A percentile compares a stretch with the other conserved stretches of the same genome.
Evolutionary conservation across 495 filamentous ascomycete genomes (phyloP).

Genomic region (Hypomontagnella submonticulosa): DNA sequence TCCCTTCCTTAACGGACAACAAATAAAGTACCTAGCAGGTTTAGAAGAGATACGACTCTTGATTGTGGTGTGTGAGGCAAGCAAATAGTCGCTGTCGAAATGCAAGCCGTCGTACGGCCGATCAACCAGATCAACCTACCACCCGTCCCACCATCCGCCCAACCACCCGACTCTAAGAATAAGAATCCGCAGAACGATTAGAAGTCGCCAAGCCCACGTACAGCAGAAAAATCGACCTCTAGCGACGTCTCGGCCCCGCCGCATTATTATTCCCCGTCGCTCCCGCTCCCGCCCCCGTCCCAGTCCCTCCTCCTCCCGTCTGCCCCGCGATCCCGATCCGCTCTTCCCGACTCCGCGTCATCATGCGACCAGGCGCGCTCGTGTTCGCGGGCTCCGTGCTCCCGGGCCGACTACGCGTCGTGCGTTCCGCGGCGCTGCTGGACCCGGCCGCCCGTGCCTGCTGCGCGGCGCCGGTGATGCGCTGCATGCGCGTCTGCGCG

Average conservation of each 20-base stretch:
- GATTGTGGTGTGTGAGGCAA: no score
- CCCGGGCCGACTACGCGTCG: constrained; percentile 24
- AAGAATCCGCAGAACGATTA: no score
- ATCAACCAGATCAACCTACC: no score
- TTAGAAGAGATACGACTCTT: no score
- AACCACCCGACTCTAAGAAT: no score
- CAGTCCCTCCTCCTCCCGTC: constrained; percentile 16
- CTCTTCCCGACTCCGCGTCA: constrained; percentile 51
- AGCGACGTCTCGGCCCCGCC: constrained; percentile 37
- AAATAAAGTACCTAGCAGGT: no score
- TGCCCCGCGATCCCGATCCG: constrained; percentile 47
- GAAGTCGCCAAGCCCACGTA: no score
- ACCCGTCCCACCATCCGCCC: no score
- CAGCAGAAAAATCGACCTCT: constrained; percentile 19
- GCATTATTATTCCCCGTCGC: constrained; percentile 22
- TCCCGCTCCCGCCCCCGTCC: constrained; percentile 26
- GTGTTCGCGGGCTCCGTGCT: constrained; percentile 29
- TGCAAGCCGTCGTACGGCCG: no score
- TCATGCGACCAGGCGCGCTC: constrained; percentile 42
- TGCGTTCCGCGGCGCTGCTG: constrained; percentile 14
- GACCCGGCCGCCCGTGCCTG: background rate
- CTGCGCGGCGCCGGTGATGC: constrained; percentile 26
- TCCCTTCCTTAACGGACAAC: no score
- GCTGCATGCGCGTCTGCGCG: constrained; percentile 17
- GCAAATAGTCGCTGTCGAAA: no score